Evolutionary conservation across 768 basidiomycete species (phyloP).

Genomic region (Rhizopogon salebrosus): DNA sequence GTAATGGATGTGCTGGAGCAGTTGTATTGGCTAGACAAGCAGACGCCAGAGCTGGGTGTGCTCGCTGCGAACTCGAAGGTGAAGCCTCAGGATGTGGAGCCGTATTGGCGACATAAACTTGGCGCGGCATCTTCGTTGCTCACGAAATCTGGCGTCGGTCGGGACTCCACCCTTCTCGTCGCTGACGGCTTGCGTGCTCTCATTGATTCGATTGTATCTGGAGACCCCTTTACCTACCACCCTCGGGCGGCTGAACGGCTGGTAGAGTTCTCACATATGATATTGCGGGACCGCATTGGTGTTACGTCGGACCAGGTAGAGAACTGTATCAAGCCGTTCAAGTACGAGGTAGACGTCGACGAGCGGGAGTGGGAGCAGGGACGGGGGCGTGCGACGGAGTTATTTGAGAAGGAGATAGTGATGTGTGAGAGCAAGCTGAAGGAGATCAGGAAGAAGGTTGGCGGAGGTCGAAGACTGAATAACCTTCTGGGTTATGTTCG

Average conservation of each 20-base stretch:
- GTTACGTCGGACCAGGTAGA: slow-evolving; percentile 98
- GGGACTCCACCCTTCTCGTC: slow-evolving; percentile 90
- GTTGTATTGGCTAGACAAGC: slow-evolving; percentile 94
- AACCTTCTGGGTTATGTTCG: slow-evolving; percentile 78
- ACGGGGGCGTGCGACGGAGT: slow-evolving; percentile 62
- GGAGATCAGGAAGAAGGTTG: slow-evolving; percentile 85
- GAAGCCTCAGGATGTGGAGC: slow-evolving; percentile 71
- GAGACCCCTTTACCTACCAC: slow-evolving; percentile 91
- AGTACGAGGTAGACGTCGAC: slow-evolving; percentile 97
- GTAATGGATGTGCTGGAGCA: slow-evolving; percentile 97
- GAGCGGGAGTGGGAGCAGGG: slow-evolving; percentile 89
- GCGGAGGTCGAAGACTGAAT: slow-evolving; percentile 76
- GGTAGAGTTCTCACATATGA: slow-evolving; percentile 87
- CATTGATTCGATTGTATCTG: slow-evolving; percentile 83
- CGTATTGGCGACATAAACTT: slow-evolving; percentile 95
- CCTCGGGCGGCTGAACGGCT: slow-evolving; percentile 86
- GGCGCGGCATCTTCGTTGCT: slow-evolving; percentile 89
- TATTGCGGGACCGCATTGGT: slow-evolving; percentile 88
- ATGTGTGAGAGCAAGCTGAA: slow-evolving; percentile 85
- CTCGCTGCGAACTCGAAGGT: slow-evolving; percentile 68
- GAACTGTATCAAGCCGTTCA: slow-evolving; percentile 99
- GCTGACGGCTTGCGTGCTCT: slow-evolving; percentile 88
- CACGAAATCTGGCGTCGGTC: slow-evolving; percentile 93
- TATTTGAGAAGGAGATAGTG: slow-evolving; percentile 79
- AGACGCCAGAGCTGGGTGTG: slow-evolving; percentile 65